Conservation (phyloP, 1,284 basidiomycete species). For the Cryptococcus jaspeensis region DNA sequence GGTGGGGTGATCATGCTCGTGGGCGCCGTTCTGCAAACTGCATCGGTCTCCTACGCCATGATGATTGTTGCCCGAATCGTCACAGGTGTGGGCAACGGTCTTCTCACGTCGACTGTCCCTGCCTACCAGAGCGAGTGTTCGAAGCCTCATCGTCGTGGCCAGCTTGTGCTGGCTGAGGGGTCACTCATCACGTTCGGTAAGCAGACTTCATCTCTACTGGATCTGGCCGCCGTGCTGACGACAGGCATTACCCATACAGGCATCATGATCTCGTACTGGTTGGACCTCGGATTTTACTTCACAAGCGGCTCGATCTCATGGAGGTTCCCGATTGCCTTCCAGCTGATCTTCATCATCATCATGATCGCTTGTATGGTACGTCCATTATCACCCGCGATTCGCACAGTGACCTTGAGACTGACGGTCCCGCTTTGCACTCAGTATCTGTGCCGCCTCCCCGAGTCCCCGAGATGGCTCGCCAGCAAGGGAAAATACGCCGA, state of each 20-base stretch:
- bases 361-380: slow-evolving; percentile 28
- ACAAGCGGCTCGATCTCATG: slow-evolving; percentile 34
- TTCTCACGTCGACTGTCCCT: slow-evolving; percentile 53
- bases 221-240: too few relatives aligned
- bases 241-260: slow-evolving; percentile 1
- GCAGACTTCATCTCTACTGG: too few relatives aligned
- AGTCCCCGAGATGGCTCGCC: slow-evolving; percentile 57
- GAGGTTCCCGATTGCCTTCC: slow-evolving; percentile 55
- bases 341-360: slow-evolving; percentile 46
- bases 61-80: slow-evolving; percentile 53
- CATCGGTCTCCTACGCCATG: slow-evolving; percentile 44
- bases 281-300: slow-evolving; percentile 51
- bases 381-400: slow-evolving; percentile 42
- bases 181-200: slow-evolving; percentile 30
- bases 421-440: slow-evolving; percentile 19
- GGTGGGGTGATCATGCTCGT: slow-evolving; percentile 49
- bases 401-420: too few relatives aligned
- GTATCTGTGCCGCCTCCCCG: slow-evolving; percentile 46
- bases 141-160: slow-evolving; percentile 50
- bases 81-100: slow-evolving; percentile 42
- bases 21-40: slow-evolving; percentile 51
- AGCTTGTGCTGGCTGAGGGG: slow-evolving; percentile 51
- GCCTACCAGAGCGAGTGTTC: slow-evolving; percentile 49
- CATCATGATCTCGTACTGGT: slow-evolving; percentile 41
- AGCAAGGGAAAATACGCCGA: slow-evolving; percentile 52